These are phyloP conservation scores for Spathaspora gorwiae DNA, from an alignment of 805 yeast genomes.

Conservation along the genomic window DNA sequence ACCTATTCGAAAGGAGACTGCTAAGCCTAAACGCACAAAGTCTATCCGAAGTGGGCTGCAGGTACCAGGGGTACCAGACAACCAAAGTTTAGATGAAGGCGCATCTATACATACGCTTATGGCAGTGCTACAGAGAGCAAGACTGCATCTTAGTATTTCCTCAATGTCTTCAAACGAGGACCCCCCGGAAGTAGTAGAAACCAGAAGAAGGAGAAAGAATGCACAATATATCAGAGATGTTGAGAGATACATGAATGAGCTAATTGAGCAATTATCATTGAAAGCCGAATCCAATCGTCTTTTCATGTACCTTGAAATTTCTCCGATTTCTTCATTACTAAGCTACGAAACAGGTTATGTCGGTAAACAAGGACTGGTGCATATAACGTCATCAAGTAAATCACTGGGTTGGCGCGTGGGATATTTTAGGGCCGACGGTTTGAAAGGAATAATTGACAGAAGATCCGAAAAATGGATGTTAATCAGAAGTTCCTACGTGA, in stretches of 20 bases:
- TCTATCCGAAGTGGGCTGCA: not conserved
- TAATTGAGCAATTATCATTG: constrained; percentile 57
- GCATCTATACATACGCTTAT: not conserved
- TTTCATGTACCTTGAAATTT: constrained; percentile 83
- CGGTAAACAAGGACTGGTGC: constrained; percentile 86
- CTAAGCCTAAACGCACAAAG: not conserved
- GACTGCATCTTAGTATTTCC: constrained; percentile 25
- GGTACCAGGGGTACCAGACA: not conserved
- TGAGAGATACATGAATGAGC: constrained; percentile 61
- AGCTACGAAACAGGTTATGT: constrained; percentile 76
- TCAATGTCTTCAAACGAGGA: constrained; percentile 17
- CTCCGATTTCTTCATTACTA: constrained; percentile 79
- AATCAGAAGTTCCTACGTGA: constrained; percentile 76
- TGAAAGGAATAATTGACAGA: constrained; percentile 83
- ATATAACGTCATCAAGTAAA: constrained; percentile 76
- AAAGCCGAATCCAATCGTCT: constrained; percentile 78
- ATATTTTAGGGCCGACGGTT: constrained; percentile 73
- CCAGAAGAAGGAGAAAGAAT: constrained; percentile 20
- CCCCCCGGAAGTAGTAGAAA: constrained; percentile 26
- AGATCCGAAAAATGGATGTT: constrained; percentile 91
- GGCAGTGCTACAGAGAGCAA: constrained; percentile 8
- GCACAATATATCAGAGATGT: constrained; percentile 44
- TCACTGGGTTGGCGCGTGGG: constrained; percentile 96
- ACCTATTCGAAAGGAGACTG: constrained; percentile 18
- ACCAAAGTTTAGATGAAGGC: not conserved